Conservation (phyloP, 2,329 filamentous ascomycete species). For the Neophaeococcomyces aloes region DNA sequence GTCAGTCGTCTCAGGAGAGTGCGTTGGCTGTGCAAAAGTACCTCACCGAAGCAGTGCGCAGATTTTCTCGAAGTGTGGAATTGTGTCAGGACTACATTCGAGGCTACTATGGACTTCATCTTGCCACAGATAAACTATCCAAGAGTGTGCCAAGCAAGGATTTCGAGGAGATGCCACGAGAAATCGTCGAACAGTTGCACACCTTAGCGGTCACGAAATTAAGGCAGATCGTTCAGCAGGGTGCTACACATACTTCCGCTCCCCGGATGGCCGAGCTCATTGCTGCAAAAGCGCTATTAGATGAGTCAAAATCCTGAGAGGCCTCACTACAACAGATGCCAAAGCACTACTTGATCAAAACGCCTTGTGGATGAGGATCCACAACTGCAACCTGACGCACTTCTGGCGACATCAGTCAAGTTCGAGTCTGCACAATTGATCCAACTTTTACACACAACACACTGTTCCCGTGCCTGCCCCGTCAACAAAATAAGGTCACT, state of each 20-base stretch:
- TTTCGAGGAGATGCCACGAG: constrained; percentile 9
- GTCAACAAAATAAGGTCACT: too few relatives aligned
- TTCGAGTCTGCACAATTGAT: too few relatives aligned
- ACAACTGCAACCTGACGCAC: too few relatives aligned
- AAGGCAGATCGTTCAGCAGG: constrained; percentile 28
- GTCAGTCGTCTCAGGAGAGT: constrained; percentile 25
- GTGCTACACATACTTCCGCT: constrained; percentile 24
- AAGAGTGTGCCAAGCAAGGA: constrained; percentile 10
- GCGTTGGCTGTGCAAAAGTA: constrained; percentile 35
- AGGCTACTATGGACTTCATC: constrained; percentile 81
- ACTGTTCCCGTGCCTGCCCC: too few relatives aligned
- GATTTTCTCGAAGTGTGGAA: constrained; percentile 84
- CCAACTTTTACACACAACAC: too few relatives aligned
- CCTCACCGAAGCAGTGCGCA: constrained; percentile 63
- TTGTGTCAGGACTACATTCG: constrained; percentile 86
- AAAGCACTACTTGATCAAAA: neutral
- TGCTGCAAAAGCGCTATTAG: constrained; percentile 33
- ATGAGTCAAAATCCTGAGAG: constrained; percentile 20
- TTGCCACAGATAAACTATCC: constrained; percentile 17
- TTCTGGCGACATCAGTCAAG: too few relatives aligned
- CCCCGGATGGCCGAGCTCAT: constrained; percentile 31
- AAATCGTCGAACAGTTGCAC: constrained; percentile 25
- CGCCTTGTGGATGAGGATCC: neutral
- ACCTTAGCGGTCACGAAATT: constrained; percentile 29
- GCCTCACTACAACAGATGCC: neutral